phyloP scores from a whole-genome alignment of 2,329 filamentous ascomycete species.

The Diaporthe vexans region DNA sequence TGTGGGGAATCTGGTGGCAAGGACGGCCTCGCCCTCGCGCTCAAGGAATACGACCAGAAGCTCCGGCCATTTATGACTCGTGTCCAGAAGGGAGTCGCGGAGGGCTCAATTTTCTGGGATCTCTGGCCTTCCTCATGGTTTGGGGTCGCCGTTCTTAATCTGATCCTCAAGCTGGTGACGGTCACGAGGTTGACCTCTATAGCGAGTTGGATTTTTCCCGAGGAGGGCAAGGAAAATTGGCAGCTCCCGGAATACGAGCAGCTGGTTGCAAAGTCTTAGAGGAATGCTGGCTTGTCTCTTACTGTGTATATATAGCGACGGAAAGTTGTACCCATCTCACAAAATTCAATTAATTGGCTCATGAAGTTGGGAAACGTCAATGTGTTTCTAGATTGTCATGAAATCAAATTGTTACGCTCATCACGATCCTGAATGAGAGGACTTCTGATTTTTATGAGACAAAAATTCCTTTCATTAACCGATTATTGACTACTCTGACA shows the following conservation, averaged over 20 bases:
- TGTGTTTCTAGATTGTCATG: too few relatives aligned
- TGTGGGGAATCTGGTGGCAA: not conserved
- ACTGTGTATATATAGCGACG: too few relatives aligned
- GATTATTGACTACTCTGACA: too few relatives aligned
- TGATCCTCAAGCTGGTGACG: not conserved
- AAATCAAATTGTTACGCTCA: too few relatives aligned
- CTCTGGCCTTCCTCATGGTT: not conserved
- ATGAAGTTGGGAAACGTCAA: too few relatives aligned
- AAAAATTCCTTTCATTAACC: too few relatives aligned
- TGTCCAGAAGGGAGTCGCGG: slow-evolving; percentile 27
- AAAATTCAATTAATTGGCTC: not conserved
- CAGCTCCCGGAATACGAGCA: not conserved
- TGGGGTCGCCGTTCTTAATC: not conserved
- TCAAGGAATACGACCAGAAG: slow-evolving; percentile 37
- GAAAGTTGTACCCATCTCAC: not conserved
- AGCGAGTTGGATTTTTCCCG: not conserved
- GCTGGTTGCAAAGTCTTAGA: not conserved
- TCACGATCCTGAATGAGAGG: too few relatives aligned
- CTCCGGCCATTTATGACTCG: slow-evolving; percentile 29
- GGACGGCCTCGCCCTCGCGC: slow-evolving; percentile 30
- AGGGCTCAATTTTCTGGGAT: not conserved
- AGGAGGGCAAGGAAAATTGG: not conserved
- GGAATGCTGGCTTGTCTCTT: too few relatives aligned
- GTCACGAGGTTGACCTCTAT: not conserved
- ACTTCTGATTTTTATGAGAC: too few relatives aligned